These are phyloP conservation scores for Metrosideros polymorpha DNA, from an alignment of 441 rosid species.

Conservation along the genomic window DNA sequence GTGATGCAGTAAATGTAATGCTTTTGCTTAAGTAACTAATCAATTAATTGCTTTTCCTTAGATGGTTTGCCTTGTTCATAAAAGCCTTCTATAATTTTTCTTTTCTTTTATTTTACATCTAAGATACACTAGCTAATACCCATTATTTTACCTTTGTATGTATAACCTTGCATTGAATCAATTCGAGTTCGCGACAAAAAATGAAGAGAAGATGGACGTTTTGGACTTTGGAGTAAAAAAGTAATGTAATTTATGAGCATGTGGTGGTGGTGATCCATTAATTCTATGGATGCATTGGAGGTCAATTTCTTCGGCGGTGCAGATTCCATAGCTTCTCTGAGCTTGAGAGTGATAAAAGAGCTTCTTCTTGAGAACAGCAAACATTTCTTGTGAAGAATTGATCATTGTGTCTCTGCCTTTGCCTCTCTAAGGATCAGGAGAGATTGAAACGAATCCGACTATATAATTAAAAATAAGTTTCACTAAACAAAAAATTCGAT, in stretches of 20 bases:
- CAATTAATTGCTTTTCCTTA: neutral
- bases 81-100: too few species aligned
- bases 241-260: too few species aligned
- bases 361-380: constrained; percentile 63
- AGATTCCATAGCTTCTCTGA: constrained; percentile 59
- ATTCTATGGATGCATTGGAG: constrained; percentile 7
- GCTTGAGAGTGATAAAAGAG: constrained; percentile 68
- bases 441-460: too few species aligned
- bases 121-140: neutral
- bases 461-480: too few species aligned
- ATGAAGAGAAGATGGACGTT: too few species aligned
- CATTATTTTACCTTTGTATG: too few species aligned
- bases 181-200: too few species aligned
- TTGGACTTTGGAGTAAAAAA: too few species aligned
- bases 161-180: too few species aligned
- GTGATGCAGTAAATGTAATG: neutral
- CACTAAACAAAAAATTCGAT: too few species aligned
- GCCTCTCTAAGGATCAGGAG: too few species aligned
- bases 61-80: neutral
- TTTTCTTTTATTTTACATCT: too few species aligned
- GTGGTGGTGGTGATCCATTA: neutral
- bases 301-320: constrained; percentile 14
- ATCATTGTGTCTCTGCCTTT: neutral
- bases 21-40: neutral
- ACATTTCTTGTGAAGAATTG: constrained; percentile 55